A percentile compares a stretch with the other conserved stretches of the same genome.
phyloP scores from a whole-genome alignment of 441 rosid genomes.

The Euphorbia schlechtendalii region DNA sequence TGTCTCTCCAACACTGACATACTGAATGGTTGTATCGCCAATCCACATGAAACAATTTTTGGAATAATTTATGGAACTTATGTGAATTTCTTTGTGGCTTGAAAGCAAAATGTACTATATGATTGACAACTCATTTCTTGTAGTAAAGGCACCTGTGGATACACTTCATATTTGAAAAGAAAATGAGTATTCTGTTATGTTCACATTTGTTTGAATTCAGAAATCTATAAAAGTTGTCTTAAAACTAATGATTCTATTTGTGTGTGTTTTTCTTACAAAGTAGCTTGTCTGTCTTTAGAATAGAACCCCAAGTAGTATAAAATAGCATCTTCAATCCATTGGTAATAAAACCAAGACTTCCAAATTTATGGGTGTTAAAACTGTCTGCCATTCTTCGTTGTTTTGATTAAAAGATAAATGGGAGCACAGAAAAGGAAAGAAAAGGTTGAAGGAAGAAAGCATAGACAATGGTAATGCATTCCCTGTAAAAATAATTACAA shows the following conservation, averaged over 20 bases:
- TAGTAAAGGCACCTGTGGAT: not conserved
- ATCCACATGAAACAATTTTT: not conserved
- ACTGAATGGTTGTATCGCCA: not conserved
- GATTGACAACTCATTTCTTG: not conserved
- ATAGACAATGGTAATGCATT: not conserved
- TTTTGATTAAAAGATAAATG: not conserved
- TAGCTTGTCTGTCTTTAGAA: not conserved
- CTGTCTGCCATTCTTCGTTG: not conserved
- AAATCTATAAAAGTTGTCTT: not conserved
- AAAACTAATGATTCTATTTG: not conserved
- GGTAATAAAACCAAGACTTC: not conserved
- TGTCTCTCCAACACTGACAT: not conserved
- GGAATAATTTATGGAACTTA: not conserved
- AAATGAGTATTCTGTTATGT: not conserved
- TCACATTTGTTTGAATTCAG: slow-evolving; percentile 1
- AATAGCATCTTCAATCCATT: too few relatives aligned
- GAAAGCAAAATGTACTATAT: not conserved
- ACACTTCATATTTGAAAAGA: not conserved
- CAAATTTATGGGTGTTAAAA: too few relatives aligned
- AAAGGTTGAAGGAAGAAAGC: not conserved
- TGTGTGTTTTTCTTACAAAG: not conserved
- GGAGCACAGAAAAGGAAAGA: not conserved
- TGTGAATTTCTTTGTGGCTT: not conserved
- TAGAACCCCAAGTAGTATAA: not conserved
- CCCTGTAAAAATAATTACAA: not conserved